Base-by-base conservation (phyloP, 1,284 basidiomycete species). In the Cryptococcus sp. region DNA sequence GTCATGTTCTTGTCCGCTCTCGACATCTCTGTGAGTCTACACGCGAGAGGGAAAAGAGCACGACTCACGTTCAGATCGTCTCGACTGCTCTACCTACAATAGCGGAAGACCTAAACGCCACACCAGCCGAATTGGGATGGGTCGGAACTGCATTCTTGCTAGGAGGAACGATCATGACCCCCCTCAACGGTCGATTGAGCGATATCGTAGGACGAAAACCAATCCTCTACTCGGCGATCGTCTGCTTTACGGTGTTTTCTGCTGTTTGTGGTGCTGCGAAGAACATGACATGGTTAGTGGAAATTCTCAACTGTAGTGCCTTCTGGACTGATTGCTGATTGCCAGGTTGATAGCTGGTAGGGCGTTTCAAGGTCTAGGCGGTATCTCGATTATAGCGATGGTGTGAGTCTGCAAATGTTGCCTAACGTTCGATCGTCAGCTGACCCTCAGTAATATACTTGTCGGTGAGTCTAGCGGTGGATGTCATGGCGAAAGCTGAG, bases 121-220 rank as follows among this genome's bases (percentile, higher is more conserved):
- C 56, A 3, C 65, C 65, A 12, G 58, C 60, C n/a, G 53, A 65
- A 44, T 65, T 59, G 38, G 53, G 53, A 0, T 67, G 65, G 65
- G 60, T 67, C 51, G 59, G 59, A 11, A 63, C 65, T 3, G 62
- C 61, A 36, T 69, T 69, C 45, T 52, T 62, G 42, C 57, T 69
- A 1, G 61, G 61, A 7, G 62, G 57, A 47, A 66, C 64, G 9
- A 48, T 66, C 0, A 58, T 66, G 16, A 62, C 63, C 0, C 69
- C 67, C 0, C 47, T 68, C 31, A 68, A 68, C 46, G 69, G 69
- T 3, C 59, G 69, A 11, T 59, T 69, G 2, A 63, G 61, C 1
- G 69, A 71, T 46, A 68, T 69, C 38, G 47, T 69, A 9, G 69
- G 69, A 5, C 52, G 69, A 18, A 71, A 71, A 55, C 63, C 65